Base-by-base conservation (phyloP, 371 early-diverging fungal species). In the Apophysomyces elegans region DNA sequence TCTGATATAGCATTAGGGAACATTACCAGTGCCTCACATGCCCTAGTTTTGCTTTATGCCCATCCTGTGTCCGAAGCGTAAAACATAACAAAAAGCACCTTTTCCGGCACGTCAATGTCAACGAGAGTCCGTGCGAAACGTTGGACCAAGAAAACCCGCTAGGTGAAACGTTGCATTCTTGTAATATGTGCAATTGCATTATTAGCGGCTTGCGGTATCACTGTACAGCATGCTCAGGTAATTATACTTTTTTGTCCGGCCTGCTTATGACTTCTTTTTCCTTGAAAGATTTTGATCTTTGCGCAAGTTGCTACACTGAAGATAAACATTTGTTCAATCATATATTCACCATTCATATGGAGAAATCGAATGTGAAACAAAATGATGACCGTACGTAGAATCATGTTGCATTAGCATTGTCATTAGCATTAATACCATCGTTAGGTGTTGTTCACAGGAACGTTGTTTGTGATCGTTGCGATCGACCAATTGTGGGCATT, bases 381-480 rank as follows among this genome's bases (percentile, higher is more conserved):
- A 26, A 26, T 26, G 32, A 0, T 26, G 32, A 26, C 32, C 32
- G 32, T 26, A 26, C 32, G 32, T 26, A 26, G 32, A 26, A 26
- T 3, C 32, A 26, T 26, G 1, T 26, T 26, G 32, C 32, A 26
- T 26, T 26, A 26, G 32, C 32, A 26, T 26, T 26, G 32, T 2
- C 3, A 26, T 26, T 3, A 26, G 32, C 11, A 56, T 18, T 56
- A 16, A 56, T 14, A 21, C 7, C 21, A 26, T 56, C 26, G 32
- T 7, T 37, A 56, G 57, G 37, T 13, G 6, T 18, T 32, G 7
- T 56, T 56, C 37, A 35, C 21, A 32, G 21, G 35, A 18, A 11
- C 61, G 44, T 62, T 36, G 7, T 67, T 26, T 88, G 86, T 57
- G 86, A 86, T 75, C 67, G 73, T 5, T 88, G 88, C 37, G 58